phyloP scores from a whole-genome alignment of 169 alveolate genomes.

The Plasmodium knowlesi region DNA sequence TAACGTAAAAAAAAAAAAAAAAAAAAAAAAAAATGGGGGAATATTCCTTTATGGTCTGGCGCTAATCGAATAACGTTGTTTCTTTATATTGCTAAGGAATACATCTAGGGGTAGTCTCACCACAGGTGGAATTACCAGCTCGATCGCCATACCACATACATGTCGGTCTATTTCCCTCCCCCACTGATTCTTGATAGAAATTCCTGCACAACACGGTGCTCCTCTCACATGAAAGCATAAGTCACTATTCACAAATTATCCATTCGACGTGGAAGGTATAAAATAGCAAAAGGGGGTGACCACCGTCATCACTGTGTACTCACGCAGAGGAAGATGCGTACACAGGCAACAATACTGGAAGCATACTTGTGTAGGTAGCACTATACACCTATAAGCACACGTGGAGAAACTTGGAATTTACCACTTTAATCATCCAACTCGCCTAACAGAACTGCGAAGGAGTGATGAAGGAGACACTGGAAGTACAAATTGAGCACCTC shows the following conservation, averaged over 20 bases:
- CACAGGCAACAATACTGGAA: not conserved
- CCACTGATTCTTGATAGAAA: slow-evolving; percentile 2
- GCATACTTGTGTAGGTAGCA: not conserved
- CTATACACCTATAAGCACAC: not conserved
- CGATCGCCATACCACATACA: not conserved
- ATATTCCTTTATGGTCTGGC: not conserved
- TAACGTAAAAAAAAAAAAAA: not conserved
- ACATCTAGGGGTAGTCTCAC: not conserved
- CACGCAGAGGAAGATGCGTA: not conserved
- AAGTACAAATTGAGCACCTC: slow-evolving; percentile 52
- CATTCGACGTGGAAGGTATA: slow-evolving; percentile 58
- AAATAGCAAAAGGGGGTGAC: not conserved
- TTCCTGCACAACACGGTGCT: slow-evolving; percentile 15
- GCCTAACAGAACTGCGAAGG: slow-evolving; percentile 39
- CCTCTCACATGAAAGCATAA: slow-evolving; percentile 29
- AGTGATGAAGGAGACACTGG: slow-evolving; percentile 7
- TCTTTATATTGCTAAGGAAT: not conserved
- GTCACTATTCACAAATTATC: slow-evolving; percentile 62
- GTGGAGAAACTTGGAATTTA: not conserved
- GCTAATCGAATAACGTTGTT: not conserved
- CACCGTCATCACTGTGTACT: not conserved
- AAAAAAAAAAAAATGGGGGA: not conserved
- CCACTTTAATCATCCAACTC: not conserved
- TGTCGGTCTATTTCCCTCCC: not conserved
- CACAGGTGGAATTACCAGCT: not conserved